Evolutionary conservation across 345 rosid species (phyloP).

Genomic region (Salix exigua): DNA sequence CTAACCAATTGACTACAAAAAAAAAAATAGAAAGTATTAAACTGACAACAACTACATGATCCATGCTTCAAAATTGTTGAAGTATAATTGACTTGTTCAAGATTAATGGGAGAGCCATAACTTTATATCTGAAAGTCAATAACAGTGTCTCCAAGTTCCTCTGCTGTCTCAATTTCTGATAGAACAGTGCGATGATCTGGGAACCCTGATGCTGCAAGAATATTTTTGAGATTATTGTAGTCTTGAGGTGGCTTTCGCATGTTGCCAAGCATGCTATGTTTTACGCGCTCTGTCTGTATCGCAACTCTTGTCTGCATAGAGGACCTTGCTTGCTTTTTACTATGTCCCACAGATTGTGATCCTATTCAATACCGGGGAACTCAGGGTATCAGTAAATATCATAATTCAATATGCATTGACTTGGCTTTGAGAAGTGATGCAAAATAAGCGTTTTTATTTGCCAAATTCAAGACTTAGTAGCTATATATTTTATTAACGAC

Average conservation of each 20-base stretch:
- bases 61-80: neutral
- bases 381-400: neutral
- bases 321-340: constrained; percentile 3
- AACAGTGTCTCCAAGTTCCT: constrained; percentile 37
- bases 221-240: constrained; percentile 34
- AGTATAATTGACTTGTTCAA: neutral
- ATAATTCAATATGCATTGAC: too few species aligned
- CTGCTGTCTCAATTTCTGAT: constrained; percentile 46
- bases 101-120: neutral
- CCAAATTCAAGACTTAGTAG: too few species aligned
- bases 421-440: too few species aligned
- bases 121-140: constrained; percentile 62
- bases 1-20: too few species aligned
- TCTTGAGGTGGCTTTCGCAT: constrained; percentile 16
- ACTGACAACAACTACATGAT: neutral
- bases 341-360: constrained; percentile 19
- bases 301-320: constrained; percentile 12
- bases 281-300: constrained; percentile 5
- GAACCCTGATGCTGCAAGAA: constrained; percentile 24
- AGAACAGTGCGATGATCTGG: constrained; percentile 27
- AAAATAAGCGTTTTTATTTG: too few species aligned
- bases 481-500: too few species aligned
- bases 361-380: constrained; percentile 15
- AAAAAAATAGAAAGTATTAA: too few species aligned
- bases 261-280: constrained; percentile 13